phyloP scores from a whole-genome alignment of 768 basidiomycete species.

The Leccinum imitatum region DNA sequence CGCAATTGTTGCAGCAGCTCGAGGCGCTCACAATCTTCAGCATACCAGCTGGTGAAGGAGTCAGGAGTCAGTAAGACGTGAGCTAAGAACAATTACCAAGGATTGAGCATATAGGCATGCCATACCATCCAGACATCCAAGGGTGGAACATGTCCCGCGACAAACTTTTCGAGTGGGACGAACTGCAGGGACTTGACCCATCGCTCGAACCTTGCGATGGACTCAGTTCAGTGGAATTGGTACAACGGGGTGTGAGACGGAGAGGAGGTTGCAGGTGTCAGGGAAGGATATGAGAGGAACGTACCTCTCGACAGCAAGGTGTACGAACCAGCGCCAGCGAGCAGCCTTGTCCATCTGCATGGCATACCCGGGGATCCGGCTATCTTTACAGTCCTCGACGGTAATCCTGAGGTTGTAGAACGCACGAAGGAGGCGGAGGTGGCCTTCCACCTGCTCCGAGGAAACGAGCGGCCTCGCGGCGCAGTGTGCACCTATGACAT shows the following conservation, averaged over 20 bases:
- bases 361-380: constrained; percentile 27
- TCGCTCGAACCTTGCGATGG: constrained; percentile 32
- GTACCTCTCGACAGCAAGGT: constrained; percentile 39
- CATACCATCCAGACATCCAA: constrained; percentile 44
- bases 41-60: constrained; percentile 26
- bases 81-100: constrained; percentile 25
- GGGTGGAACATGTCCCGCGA: constrained; percentile 32
- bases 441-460: constrained; percentile 32
- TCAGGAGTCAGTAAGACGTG: constrained; percentile 1
- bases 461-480: constrained; percentile 30
- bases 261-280: not conserved
- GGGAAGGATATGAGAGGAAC: not conserved
- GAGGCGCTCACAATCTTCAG: constrained; percentile 35
- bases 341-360: constrained; percentile 24
- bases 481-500: constrained; percentile 21
- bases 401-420: constrained; percentile 31
- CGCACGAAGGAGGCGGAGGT: constrained; percentile 35
- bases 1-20: constrained; percentile 23
- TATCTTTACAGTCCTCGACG: constrained; percentile 31
- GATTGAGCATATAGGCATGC: constrained; percentile 42
- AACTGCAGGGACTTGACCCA: constrained; percentile 31
- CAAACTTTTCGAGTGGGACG: constrained; percentile 27
- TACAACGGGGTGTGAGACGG: not conserved
- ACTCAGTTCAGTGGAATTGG: not conserved
- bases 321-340: constrained; percentile 42